Base-by-base conservation (phyloP, 257 asterid species). In the Oldenlandia corymbosa region DNA sequence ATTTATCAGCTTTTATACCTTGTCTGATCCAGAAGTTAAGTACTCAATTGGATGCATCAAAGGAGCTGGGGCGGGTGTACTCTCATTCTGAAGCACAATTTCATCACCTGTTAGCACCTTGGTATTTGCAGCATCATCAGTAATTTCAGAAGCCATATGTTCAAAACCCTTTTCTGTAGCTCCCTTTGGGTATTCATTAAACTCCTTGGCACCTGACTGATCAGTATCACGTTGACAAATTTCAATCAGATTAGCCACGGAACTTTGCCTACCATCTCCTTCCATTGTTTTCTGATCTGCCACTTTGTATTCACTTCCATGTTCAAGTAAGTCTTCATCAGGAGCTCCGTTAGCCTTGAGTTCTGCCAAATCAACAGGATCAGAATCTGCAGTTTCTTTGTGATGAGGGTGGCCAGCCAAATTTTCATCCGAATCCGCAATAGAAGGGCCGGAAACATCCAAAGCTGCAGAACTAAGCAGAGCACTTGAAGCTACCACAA, bases 21-120 rank as follows among this genome's bases (percentile, higher is more conserved):
- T 65, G 36, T 64, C 65, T 42, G 77, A 43, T 24, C 31, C 65
- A 63, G 68, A 64, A 58, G 91, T 88, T 62, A 80, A 84, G 76
- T 73, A 78, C 64, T 75, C 74, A 58, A 83, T 73, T 46, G 94
- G 61, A 65, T 76, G 88, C 64, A 68, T 57, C 77, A 81, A 62
- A n/a, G 88, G 84, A 73, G 70, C 76, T 11, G 88, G 69, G 42
- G 89, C 79, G 71, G 71, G 82, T 28, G 71, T 46, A 48, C 60
- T 48, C 50, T 68, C 83, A 70, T 68, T 81, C 36, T 78, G 80
- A 66, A 69, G 69, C 51, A 54, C 78, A 65, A 78, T 81, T 65
- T 78, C 84, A 53, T 72, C 85, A 62, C 77, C 77, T 36, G 80
- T 73, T 62, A 76, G 75, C 68, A 56, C 85, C 68, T 72, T 66